Base-by-base conservation (phyloP, 2,329 filamentous ascomycete genomes). In the Penicillium sp. region DNA sequence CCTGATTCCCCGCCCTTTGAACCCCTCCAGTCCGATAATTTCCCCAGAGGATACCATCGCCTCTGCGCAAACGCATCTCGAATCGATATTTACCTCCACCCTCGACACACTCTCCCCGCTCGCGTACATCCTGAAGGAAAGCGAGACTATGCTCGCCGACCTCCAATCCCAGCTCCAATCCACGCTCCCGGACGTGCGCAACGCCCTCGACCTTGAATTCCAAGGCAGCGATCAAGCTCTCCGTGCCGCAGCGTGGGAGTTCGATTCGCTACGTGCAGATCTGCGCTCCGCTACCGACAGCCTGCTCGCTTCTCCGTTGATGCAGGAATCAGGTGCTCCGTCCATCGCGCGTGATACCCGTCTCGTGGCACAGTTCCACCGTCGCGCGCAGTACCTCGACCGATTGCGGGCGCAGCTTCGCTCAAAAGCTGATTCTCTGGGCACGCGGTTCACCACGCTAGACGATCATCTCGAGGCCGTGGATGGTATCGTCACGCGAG, bases 181-280 rank as follows among this genome's bases (percentile, higher is more conserved):
- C n/a, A 52, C 51, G 25, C 64, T 67, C 39, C 61, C 65, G 12
- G 60, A 61, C 20, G 62, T 52, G 2, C 64, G 61, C 24, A 55
- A 71, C 42, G 67, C 68, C n/a, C 62, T 71, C 1, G 61, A 68
- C 12, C 65, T 71, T 9, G 69, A 72, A 49, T 71, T 70, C 47
- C 57, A 63, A 42, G 67, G 69, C 42, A 64, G 65, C 50, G 58
- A 62, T 51, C 51, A 60, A 41, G 67, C 67, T 13, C 56, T 66
- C 3, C 60, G 66, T 41, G 54, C 65, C 8, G 67, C 68, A 27
- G 54, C 59, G 0, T 61, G 62, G 52, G 63, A 69, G 52, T 66
- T 71, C 43, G 66, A 68, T 42, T 66, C 65, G 12, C 57, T 72
- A 8, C 63, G 62, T 39, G 61, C 62, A 8, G 69, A 71, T 48